Conservation (phyloP, 2,329 filamentous ascomycete genomes). For the Botrytis elliptica region DNA sequence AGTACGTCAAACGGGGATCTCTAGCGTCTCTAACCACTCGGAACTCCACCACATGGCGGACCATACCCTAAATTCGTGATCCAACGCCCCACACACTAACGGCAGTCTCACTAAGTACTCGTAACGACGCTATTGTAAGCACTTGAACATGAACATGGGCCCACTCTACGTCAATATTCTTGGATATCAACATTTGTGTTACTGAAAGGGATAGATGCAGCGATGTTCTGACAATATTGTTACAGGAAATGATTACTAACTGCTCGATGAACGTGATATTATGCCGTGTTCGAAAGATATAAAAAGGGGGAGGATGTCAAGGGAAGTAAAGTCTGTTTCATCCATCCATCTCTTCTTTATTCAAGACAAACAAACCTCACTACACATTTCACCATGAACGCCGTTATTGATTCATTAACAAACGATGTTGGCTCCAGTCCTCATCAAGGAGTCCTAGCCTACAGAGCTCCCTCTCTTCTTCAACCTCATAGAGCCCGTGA, state of each 20-base stretch:
- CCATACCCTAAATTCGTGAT: neutral
- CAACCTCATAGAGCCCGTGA: conserved; percentile 48
- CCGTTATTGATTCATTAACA: neutral
- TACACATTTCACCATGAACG: neutral
- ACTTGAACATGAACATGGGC: neutral
- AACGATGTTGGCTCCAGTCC: neutral
- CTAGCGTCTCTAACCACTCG: neutral
- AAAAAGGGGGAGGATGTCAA: neutral
- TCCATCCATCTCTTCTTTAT: no score
- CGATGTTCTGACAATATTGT: neutral
- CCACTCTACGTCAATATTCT: neutral
- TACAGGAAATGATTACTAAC: neutral
- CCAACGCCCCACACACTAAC: neutral
- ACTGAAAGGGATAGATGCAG: neutral
- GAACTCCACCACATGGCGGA: neutral
- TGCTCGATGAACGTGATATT: no score
- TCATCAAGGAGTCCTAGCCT: conserved; percentile 43
- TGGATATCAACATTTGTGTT: no score
- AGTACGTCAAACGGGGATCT: neutral
- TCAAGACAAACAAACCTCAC: neutral
- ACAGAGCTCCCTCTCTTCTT: conserved; percentile 47
- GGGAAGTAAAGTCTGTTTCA: neutral
- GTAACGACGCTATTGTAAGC: neutral
- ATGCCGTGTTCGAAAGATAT: neutral
- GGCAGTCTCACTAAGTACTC: neutral